These are phyloP conservation scores for Candida palmyrensis DNA, from an alignment of 805 yeast species.

Conservation along the genomic window DNA sequence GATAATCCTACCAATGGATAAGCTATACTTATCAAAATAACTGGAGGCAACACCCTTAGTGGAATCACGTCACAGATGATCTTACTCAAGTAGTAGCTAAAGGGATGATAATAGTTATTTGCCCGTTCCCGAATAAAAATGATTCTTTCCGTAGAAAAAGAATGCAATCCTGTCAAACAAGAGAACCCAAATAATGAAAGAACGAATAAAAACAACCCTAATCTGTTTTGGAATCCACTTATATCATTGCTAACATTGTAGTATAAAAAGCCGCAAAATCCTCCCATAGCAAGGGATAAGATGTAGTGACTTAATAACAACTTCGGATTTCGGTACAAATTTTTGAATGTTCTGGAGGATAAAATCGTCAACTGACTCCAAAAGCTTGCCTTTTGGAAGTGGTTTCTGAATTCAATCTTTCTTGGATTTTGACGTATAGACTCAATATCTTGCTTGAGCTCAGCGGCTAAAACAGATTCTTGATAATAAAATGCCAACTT, in stretches of 20 bases:
- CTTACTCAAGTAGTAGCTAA: constrained; percentile 80
- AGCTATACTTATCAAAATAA: constrained; percentile 69
- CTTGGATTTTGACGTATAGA: constrained; percentile 18
- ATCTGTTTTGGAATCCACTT: constrained; percentile 92
- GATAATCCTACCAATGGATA: constrained; percentile 90
- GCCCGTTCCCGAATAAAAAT: constrained; percentile 92
- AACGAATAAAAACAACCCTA: constrained; percentile 89
- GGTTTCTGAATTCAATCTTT: constrained; percentile 21
- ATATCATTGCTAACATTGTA: constrained; percentile 82
- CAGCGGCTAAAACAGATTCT: constrained; percentile 37
- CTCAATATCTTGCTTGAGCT: constrained; percentile 35
- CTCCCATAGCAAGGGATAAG: constrained; percentile 69
- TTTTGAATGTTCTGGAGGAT: constrained; percentile 84
- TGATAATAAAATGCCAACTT: constrained; percentile 30
- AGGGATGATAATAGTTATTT: constrained; percentile 86
- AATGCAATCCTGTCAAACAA: constrained; percentile 83
- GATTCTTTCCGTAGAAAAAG: constrained; percentile 83
- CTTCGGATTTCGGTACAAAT: constrained; percentile 87
- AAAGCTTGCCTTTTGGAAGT: constrained; percentile 50
- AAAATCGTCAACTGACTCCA: constrained; percentile 65
- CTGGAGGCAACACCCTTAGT: constrained; percentile 86
- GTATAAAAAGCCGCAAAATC: constrained; percentile 82
- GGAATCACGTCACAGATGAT: constrained; percentile 91
- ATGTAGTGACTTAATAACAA: constrained; percentile 81
- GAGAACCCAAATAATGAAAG: constrained; percentile 92